Percentiles rank a stretch among this genome's conserved stretches.
phyloP scores from a whole-genome alignment of 2,329 filamentous ascomycete genomes.

The Rhinocladiella similis region DNA sequence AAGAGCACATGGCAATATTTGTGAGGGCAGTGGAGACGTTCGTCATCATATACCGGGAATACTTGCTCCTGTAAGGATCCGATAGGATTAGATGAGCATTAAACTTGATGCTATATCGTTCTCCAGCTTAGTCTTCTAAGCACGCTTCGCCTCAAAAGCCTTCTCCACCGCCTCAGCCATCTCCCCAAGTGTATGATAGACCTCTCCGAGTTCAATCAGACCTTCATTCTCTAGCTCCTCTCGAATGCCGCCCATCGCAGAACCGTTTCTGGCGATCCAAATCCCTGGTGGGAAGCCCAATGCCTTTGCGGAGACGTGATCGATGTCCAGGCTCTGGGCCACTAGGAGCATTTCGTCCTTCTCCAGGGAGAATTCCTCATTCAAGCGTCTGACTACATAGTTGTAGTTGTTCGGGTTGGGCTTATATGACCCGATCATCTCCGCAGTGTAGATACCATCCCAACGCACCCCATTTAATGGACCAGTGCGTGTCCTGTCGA shows the following conservation, averaged over 20 bases:
- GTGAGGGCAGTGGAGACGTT: conserved; percentile 23
- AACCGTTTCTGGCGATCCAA: conserved; percentile 59
- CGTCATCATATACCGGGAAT: no score
- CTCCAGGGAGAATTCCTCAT: conserved; percentile 59
- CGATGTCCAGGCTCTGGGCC: conserved; percentile 65
- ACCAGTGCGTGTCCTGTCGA: conserved; percentile 46
- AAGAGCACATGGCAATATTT: conserved; percentile 25
- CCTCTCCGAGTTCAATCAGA: conserved; percentile 52
- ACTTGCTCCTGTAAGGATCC: no score
- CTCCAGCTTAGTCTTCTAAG: no score
- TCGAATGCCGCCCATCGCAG: conserved; percentile 45
- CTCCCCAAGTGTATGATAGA: conserved; percentile 59
- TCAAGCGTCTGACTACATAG: conserved; percentile 58
- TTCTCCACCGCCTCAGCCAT: conserved; percentile 59
- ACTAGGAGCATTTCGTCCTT: conserved; percentile 63
- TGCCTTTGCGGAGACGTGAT: conserved; percentile 64
- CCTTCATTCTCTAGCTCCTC: conserved; percentile 42
- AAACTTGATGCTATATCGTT: no score
- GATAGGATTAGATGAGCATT: no score
- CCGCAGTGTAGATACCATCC: conserved; percentile 67
- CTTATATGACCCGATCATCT: conserved; percentile 72
- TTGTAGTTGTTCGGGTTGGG: conserved; percentile 64
- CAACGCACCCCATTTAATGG: conserved; percentile 57
- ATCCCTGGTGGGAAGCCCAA: conserved; percentile 57
- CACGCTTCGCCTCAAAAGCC: no score